phyloP scores from a whole-genome alignment of 2,329 filamentous ascomycete species.

The Fusarium buharicum region DNA sequence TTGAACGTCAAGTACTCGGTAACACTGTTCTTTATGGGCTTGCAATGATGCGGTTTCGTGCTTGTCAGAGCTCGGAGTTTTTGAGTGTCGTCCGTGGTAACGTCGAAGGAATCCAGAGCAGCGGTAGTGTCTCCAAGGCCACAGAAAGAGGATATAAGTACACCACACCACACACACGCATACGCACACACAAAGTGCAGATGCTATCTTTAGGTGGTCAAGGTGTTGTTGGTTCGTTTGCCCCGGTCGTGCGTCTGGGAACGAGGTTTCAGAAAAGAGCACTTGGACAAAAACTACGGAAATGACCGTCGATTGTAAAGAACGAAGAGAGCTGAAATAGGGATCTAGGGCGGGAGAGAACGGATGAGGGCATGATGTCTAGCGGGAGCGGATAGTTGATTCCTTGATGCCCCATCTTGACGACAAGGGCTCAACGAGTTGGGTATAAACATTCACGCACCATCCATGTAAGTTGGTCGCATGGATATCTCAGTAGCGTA shows the following conservation, averaged over 20 bases:
- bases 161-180: not conserved
- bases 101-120: constrained; percentile 1
- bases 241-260: not conserved
- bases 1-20: constrained; percentile 22
- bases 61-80: constrained; percentile 2
- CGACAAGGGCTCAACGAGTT: constrained; percentile 26
- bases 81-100: constrained; percentile 9
- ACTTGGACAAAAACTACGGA: constrained; percentile 2
- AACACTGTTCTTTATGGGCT: constrained; percentile 14
- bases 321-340: constrained; percentile 19
- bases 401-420: constrained; percentile 32
- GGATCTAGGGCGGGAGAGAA: constrained; percentile 15
- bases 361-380: constrained; percentile 1
- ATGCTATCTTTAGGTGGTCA: not conserved
- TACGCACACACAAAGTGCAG: not conserved
- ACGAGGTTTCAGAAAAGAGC: not conserved
- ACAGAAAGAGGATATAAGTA: constrained; percentile 1
- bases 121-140: constrained; percentile 6
- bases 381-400: constrained; percentile 19
- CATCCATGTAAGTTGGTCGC: constrained; percentile 37
- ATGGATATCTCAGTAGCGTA: constrained; percentile 33
- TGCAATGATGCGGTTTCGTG: constrained; percentile 5
- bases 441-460: constrained; percentile 12
- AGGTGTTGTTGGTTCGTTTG: not conserved
- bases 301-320: not conserved